Evolutionary conservation across 1,284 basidiomycete species (phyloP), one percentile per base, ranked within the genome.

Genomic region (Naganishia liquefaciens): DNA sequence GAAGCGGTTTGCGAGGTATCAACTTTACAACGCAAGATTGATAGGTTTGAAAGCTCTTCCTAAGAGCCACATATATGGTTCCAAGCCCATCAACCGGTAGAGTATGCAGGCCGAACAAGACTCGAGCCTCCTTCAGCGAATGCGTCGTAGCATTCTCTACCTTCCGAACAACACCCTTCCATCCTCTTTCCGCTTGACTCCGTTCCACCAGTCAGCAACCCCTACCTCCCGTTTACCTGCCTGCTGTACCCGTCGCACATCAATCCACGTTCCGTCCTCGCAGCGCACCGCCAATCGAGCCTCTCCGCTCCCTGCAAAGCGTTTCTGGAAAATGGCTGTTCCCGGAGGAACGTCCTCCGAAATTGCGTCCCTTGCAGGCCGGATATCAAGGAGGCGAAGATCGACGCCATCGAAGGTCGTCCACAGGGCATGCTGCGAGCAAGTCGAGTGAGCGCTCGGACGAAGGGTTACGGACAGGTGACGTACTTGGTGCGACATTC

Each of bases 401-500:
- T 43, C 19, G 19, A 28, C 28, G 17, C 50, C 49, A n/a, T 61
- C 68, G 19, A 53, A 25, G 6, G 70, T 28, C 0, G 76, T 76
- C 77, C 76, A 79, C 0, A 79, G 65, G 3, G 76, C 75, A 50
- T 73, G 64, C 76, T 77, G 60, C 15, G 15, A 42, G 21, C 5
- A 53, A 44, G 2, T 27, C 9, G 27, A 55, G 23, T 23, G 39
- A n/a, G 17, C 17, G 11, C 17, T 30, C 19, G 17, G 50, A 17
- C 2, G 7, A 15, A 33, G 28, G 28, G 1, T 6, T 4, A 15
- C n/a, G 28, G 17, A 21, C 33, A 11, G 19, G 21, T 4, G 49
- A 70, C 77, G 40, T 65, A 88, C 87, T 76, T 91, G 89, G 71
- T 92, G 89, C 13, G 82, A 82, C 47, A 93, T 84, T 0, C 85